Conservation (phyloP, 805 yeast species). For the Hanseniaspora pseudoguilliermondii region DNA sequence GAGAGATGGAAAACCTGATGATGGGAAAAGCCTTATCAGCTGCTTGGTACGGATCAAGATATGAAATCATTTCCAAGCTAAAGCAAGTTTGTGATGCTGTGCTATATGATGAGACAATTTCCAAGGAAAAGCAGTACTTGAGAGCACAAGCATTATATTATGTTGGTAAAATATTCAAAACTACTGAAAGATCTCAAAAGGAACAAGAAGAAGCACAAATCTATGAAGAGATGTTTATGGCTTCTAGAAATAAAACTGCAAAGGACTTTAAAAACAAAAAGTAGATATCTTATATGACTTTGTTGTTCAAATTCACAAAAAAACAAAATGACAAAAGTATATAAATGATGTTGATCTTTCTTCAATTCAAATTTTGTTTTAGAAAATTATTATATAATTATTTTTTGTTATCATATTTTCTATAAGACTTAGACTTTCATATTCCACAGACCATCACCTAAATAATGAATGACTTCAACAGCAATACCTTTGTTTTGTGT, state of each 20-base stretch:
- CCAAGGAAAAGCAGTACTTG: constrained; percentile 35
- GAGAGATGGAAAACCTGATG: constrained; percentile 58
- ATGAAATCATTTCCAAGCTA: constrained; percentile 61
- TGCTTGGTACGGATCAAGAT: constrained; percentile 74
- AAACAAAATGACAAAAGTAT: too few relatives aligned
- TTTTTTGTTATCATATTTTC: not conserved
- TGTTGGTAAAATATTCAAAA: constrained; percentile 51
- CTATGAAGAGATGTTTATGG: constrained; percentile 57
- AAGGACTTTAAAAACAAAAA: constrained; percentile 13
- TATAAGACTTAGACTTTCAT: constrained; percentile 35
- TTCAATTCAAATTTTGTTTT: too few relatives aligned
- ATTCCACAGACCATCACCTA: constrained; percentile 84
- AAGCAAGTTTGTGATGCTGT: constrained; percentile 59
- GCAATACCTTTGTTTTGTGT: constrained; percentile 77
- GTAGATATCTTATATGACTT: not conserved
- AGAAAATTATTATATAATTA: too few relatives aligned
- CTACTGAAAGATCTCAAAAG: constrained; percentile 47
- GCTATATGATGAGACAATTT: constrained; percentile 43
- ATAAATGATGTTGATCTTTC: too few relatives aligned
- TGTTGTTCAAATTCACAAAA: too few relatives aligned
- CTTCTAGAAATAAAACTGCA: constrained; percentile 35
- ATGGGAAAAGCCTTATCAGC: constrained; percentile 73
- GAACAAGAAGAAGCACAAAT: constrained; percentile 68
- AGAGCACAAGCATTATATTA: constrained; percentile 52
- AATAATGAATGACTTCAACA: constrained; percentile 65